Evolutionary conservation across 2,329 filamentous ascomycete genomes (phyloP), one percentile per base, ranked within the genome.

Genomic region (Botrytis paeoniae): DNA sequence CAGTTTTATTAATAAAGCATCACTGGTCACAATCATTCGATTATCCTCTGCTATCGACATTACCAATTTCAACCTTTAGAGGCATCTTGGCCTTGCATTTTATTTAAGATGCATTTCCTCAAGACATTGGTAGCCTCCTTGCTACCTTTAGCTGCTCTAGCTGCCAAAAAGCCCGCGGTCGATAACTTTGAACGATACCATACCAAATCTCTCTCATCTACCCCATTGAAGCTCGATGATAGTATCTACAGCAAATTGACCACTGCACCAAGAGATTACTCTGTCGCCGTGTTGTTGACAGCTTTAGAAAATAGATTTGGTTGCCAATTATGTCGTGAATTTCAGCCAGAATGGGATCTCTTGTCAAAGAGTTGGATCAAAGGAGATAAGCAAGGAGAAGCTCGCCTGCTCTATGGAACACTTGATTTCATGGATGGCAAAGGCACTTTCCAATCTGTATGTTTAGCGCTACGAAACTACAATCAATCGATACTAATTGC

Each of bases 321-420:
- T 74, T 99, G 96, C 82, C 86, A 90, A 77, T 86, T 98, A 66
- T 99, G 96, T 83, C 88, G 90, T 70, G 93, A 97, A 70, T 97
- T 99, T 82, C 93, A 97, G 82, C 92, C 95, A 1, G 96, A 99
- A 83, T 99, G 94, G 92, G 93, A 97, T 72, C 83, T 98, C 71
- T 84, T 99, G 71, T 89, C 89, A 71, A 93, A 90, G 82, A 96
- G 93, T 83, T 99, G 96, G 96, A 86, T 87, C 75, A 94, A 92
- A 82, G 94, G 93, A 12, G 93, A 97, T 82, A 93, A 92, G 85
- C 85, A 89, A 74, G 91, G 86, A 70, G 87, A 93, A 77, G 92
- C 90, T 41, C 88, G 91, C 75, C 79, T 97, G 76, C 82, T 98
- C 62, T 97, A 95, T 83, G 91, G 89, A 37, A 95, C 93, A 10